Evolutionary conservation across 371 early-diverging fungal genomes (phyloP).

Genomic region (Chytridiales sp.): DNA sequence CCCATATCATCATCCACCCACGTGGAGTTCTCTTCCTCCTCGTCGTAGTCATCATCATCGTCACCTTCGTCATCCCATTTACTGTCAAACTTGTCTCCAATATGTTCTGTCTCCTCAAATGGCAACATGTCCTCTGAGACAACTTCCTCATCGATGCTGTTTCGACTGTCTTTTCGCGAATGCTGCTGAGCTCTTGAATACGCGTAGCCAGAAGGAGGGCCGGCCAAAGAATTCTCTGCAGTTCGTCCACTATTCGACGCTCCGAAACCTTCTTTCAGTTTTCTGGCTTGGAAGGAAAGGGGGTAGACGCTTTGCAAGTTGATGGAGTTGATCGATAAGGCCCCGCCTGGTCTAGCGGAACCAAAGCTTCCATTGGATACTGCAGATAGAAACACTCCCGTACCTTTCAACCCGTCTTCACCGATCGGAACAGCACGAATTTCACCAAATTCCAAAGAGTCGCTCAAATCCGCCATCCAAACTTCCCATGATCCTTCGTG

Average conservation of each 20-base stretch:
- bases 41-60: background rate
- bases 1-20: too few species aligned
- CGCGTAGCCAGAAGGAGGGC: background rate
- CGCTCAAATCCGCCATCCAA: slow-evolving; percentile 28
- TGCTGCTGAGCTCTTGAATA: too few species aligned
- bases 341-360: too few species aligned
- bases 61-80: background rate
- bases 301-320: too few species aligned
- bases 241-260: background rate
- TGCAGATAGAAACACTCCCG: too few species aligned
- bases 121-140: too few species aligned
- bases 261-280: background rate
- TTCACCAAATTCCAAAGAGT: background rate
- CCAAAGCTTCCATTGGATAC: too few species aligned
- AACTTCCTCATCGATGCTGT: too few species aligned
- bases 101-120: background rate
- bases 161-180: too few species aligned
- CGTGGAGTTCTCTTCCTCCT: background rate
- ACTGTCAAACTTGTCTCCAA: background rate
- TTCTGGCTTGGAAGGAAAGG: too few species aligned
- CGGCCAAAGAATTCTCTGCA: slow-evolving; percentile 5
- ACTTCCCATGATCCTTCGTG: slow-evolving; percentile 29
- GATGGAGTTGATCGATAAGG: too few species aligned
- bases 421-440: slow-evolving; percentile 4
- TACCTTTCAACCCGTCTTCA: slow-evolving; percentile 5